Evolutionary conservation across 2,329 filamentous ascomycete genomes (phyloP), one percentile per base, ranked within the genome.

Genomic region (Neonectria coccinea): DNA sequence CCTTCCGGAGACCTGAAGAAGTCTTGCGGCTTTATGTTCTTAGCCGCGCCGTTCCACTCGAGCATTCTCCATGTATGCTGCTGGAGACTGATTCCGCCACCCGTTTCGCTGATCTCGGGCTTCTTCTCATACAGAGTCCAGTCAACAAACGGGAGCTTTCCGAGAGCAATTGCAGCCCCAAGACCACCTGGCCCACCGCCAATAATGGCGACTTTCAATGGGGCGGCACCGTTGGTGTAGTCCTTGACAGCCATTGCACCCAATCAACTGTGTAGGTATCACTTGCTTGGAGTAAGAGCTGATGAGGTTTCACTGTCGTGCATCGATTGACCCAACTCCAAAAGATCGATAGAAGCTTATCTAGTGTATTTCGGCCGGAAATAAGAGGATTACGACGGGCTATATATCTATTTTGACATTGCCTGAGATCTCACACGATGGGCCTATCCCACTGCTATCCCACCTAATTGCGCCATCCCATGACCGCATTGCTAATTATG

Each of bases 101-200:
- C 77, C 0, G 76, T 78, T 56, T 80, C 78, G 20, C 78, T 79
- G 58, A 80, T 76, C 27, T 75, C 67, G 5, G 72, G 56, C 51
- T 78, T 78, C 68, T 79, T 79, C 59, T 79, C 77, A 58, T 79
- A 79, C 4, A 79, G 54, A 4, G 68, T 71, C 69, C 75, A 78
- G 16, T 77, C 73, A n/a, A 79, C 71, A 11, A 76, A 71, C 2
- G 73, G 63, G 1, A 74, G 59, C 39, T 70, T 72, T 10, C 67
- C 66, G 11, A 79, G 69, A 14, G 75, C 75, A 48, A 79, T 79
- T 0, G 77, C 76, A n/a, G 75, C 73, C 7, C 70, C 74, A 7
- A 77, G 53, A 0, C 74, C 74, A 4, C 73, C 74, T 2, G 74
- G 74, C 0, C 74, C 74, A 54, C 75, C 73, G 16, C 74, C 74